These are phyloP conservation scores for Termitomyces sp. DNA, from an alignment of 768 basidiomycete genomes.

Conservation along the genomic window DNA sequence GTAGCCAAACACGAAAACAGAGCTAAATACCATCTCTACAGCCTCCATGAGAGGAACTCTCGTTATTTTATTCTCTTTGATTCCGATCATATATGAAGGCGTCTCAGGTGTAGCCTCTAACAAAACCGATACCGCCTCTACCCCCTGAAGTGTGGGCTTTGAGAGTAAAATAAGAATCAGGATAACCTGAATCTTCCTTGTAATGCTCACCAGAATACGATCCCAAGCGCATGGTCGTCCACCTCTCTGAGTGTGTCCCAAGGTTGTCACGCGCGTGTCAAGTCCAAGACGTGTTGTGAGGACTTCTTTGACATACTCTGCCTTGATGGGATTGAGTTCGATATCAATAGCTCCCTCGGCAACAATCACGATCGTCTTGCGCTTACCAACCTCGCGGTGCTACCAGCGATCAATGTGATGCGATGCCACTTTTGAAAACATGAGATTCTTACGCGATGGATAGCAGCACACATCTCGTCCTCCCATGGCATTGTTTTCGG, in stretches of 20 bases:
- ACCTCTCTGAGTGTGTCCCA: slow-evolving; percentile 96
- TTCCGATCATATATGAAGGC: slow-evolving; percentile 96
- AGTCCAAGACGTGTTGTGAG: slow-evolving; percentile 82
- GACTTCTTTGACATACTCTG: slow-evolving; percentile 87
- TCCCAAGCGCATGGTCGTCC: slow-evolving; percentile 92
- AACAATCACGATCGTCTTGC: slow-evolving; percentile 97
- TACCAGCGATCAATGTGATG: slow-evolving; percentile 21
- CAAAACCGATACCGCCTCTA: slow-evolving; percentile 87
- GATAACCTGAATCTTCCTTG: background rate
- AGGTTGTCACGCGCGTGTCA: slow-evolving; percentile 93
- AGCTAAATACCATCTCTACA: slow-evolving; percentile 64
- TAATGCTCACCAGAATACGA: slow-evolving; percentile 71
- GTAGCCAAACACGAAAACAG: slow-evolving; percentile 2
- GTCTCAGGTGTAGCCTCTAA: slow-evolving; percentile 82
- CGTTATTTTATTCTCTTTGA: slow-evolving; percentile 92
- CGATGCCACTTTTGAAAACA: background rate
- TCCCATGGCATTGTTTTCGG: slow-evolving; percentile 81
- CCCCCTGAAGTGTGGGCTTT: slow-evolving; percentile 93
- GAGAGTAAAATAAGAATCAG: slow-evolving; percentile 1
- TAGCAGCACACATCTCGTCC: slow-evolving; percentile 81
- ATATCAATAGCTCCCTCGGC: slow-evolving; percentile 93
- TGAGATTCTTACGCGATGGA: slow-evolving; percentile 56
- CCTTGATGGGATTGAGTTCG: slow-evolving; percentile 85
- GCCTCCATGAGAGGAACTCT: slow-evolving; percentile 91
- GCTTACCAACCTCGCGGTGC: slow-evolving; percentile 90